Conservation (phyloP, 2,329 filamentous ascomycete genomes). For the Daldinia eschscholtzii region DNA sequence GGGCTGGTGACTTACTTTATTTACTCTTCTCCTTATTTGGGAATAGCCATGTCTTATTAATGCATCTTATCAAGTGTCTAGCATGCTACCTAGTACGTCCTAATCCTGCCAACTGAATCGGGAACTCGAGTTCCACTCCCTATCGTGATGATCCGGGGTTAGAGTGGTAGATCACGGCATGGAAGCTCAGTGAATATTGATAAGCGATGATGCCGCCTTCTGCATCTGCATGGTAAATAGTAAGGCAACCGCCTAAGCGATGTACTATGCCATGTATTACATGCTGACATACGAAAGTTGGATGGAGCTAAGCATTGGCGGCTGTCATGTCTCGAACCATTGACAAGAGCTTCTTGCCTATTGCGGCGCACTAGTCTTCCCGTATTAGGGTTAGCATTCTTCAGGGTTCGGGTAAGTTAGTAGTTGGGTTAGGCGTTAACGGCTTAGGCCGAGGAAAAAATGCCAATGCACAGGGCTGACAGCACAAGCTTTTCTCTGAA, state of each 20-base stretch:
- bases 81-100: too few relatives aligned
- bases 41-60: conserved; percentile 29
- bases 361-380: not conserved
- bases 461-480: conserved; percentile 21
- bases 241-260: not conserved
- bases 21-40: not conserved
- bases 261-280: not conserved
- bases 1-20: not conserved
- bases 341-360: not conserved
- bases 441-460: conserved; percentile 4
- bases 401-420: not conserved
- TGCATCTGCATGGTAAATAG: not conserved
- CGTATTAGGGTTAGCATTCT: conserved; percentile 4
- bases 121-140: not conserved
- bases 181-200: not conserved
- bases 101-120: not conserved
- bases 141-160: conserved; percentile 24
- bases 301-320: conserved; percentile 5
- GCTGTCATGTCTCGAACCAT: not conserved
- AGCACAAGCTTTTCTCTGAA: conserved; percentile 24
- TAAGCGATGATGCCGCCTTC: not conserved
- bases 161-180: conserved; percentile 16
- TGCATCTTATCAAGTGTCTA: conserved; percentile 13
- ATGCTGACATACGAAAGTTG: not conserved
- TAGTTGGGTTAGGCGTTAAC: conserved; percentile 2